Evolutionary conservation across 2,329 filamentous ascomycete genomes (phyloP), one percentile per base, ranked within the genome.

Genomic region (Colletotrichum noveboracense): DNA sequence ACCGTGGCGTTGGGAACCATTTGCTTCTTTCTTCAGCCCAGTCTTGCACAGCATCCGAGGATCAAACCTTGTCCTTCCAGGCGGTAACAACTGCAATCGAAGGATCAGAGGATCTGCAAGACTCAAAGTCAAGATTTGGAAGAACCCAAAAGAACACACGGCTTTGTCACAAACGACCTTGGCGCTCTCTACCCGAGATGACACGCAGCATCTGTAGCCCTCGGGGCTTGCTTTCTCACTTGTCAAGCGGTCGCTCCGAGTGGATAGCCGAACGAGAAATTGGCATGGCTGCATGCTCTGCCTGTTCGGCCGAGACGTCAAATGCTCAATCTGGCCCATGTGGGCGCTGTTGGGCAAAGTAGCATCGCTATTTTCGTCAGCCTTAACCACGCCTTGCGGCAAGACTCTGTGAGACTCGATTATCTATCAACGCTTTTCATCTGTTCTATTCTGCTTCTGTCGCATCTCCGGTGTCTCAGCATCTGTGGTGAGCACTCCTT

Each of bases 221-320:
- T 76, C 74, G 74, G 74, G 74, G 74, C 74, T 76, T 74, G 67
- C 30, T 32, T 48, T 58, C 26, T 66, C 18, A 24, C 65, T 58
- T 69, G 21, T 65, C 28, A 48, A 75, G 58, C 58, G 43, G 9
- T 24, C 58, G 16, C 34, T 65, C 74, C 74, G 58, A 74, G 36
- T 74, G 58, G 65, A 32, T 60, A 18, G 28, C 24, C 21, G 18
- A 32, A 36, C 6, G 21, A 26, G 28, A 36, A 32, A 32, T 14
- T 30, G 64, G 26, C 55, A 43, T 48, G 55, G 69, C 73, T 75
- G 55, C 74, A 69, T 73, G 8, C 32, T 38, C 34, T 65, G 36
- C 8, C n/a, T 38, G 32, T 21, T 43, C 48, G 28, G 70, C 58
- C 64, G 48, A 69, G 64, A 60, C 43, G 21, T 28, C 55, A 13